Conservation (phyloP, 805 yeast species). For the Ogataea salicorniae region DNA sequence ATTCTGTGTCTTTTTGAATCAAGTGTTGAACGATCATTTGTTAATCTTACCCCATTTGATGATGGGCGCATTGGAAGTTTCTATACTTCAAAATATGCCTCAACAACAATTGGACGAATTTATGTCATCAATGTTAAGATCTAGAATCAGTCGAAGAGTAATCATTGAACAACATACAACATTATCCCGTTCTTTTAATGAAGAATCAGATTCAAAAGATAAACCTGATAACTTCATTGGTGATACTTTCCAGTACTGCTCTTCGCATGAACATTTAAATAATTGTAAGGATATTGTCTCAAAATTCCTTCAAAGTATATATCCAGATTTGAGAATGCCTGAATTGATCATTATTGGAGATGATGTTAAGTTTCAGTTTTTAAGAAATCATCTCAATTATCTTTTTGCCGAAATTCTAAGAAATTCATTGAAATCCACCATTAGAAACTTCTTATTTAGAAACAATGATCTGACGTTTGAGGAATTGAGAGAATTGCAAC, state of each 20-base stretch:
- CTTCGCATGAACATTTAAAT: slow-evolving; percentile 61
- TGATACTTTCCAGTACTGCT: slow-evolving; percentile 76
- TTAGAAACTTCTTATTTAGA: slow-evolving; percentile 37
- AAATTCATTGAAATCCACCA: slow-evolving; percentile 80
- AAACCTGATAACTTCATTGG: slow-evolving; percentile 59
- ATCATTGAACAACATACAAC: slow-evolving; percentile 89
- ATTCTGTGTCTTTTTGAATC: slow-evolving; percentile 61
- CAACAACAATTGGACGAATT: slow-evolving; percentile 62
- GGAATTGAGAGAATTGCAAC: slow-evolving; percentile 24
- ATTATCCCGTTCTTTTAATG: slow-evolving; percentile 58
- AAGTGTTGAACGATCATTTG: slow-evolving; percentile 72
- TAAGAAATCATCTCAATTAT: slow-evolving; percentile 82
- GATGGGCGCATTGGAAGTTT: slow-evolving; percentile 87
- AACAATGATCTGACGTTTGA: slow-evolving; percentile 11
- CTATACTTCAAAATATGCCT: slow-evolving; percentile 54
- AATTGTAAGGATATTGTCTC: slow-evolving; percentile 49
- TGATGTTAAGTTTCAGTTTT: slow-evolving; percentile 68
- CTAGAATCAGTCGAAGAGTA: slow-evolving; percentile 84
- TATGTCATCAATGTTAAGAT: slow-evolving; percentile 72
- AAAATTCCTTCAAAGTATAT: slow-evolving; percentile 45
- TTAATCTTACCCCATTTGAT: slow-evolving; percentile 80
- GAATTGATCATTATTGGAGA: slow-evolving; percentile 74
- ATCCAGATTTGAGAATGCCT: slow-evolving; percentile 62
- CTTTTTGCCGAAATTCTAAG: slow-evolving; percentile 83
- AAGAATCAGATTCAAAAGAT: slow-evolving; percentile 33